These are phyloP conservation scores for Phytophthora capsici DNA, from an alignment of 352 stramenopile genomes.

Conservation along the genomic window DNA sequence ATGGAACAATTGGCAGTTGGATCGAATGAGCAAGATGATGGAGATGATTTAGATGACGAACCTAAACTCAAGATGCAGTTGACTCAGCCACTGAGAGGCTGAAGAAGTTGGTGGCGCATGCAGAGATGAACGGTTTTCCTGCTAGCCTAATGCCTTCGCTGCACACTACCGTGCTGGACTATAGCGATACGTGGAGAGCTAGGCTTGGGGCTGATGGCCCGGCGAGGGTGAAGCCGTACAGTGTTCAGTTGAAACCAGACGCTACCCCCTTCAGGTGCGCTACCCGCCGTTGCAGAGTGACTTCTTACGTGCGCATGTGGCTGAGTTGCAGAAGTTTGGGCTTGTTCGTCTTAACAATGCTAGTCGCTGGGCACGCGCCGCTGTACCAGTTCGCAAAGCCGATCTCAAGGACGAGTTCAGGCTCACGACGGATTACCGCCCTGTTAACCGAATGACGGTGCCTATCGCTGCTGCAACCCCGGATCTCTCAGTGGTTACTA, in stretches of 20 bases:
- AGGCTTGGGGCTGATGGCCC: conserved; percentile 5
- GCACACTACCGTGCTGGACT: conserved; percentile 1
- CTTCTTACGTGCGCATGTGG: not conserved
- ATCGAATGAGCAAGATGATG: too few relatives aligned
- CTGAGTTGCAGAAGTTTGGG: conserved; percentile 4
- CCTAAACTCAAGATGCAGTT: not conserved
- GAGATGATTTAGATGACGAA: conserved; percentile 13
- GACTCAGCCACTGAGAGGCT: conserved; percentile 1
- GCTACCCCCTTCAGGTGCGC: conserved; percentile 3
- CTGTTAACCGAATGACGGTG: too few relatives aligned
- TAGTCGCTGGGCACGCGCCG: conserved; percentile 5
- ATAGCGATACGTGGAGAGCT: conserved; percentile 7
- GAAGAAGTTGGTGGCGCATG: too few relatives aligned
- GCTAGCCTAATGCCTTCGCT: not conserved
- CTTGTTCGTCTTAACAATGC: conserved; percentile 6
- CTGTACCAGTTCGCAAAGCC: conserved; percentile 1
- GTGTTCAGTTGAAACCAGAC: too few relatives aligned
- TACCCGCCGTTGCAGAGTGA: conserved; percentile 12
- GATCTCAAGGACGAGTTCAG: not conserved
- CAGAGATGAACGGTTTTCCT: too few relatives aligned
- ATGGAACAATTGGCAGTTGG: too few relatives aligned
- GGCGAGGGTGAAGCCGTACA: conserved; percentile 4
- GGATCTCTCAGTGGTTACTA: conserved; percentile 20
- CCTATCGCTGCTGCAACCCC: conserved; percentile 14
- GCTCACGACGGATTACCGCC: conserved; percentile 7